These are phyloP conservation scores for Trametes polyzona DNA, from an alignment of 1,284 basidiomycete genomes.

Conservation along the genomic window DNA sequence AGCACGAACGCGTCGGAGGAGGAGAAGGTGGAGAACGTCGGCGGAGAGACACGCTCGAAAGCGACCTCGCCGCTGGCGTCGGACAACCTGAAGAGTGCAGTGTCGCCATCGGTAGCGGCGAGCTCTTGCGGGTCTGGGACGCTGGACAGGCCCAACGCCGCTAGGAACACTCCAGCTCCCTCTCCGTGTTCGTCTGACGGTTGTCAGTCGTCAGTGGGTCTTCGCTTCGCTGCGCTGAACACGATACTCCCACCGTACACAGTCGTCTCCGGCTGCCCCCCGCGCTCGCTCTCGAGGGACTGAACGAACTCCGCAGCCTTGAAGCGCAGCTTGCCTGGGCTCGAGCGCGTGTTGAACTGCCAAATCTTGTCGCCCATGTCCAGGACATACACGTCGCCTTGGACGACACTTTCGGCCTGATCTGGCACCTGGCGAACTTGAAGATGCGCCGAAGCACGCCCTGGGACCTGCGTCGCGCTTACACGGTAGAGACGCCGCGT, in stretches of 20 bases:
- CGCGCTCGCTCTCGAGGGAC: constrained; percentile 46
- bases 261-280: constrained; percentile 46
- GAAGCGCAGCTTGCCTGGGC: constrained; percentile 58
- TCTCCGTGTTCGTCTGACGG: constrained; percentile 52
- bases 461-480: constrained; percentile 27
- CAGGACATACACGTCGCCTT: constrained; percentile 61
- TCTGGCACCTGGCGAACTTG: constrained; percentile 53
- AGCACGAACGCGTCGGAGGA: constrained; percentile 54
- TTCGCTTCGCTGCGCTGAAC: background rate
- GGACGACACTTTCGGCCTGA: constrained; percentile 48
- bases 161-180: constrained; percentile 51
- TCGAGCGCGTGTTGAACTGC: constrained; percentile 58
- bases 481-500: constrained; percentile 53
- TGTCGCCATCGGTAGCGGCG: constrained; percentile 21
- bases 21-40: constrained; percentile 41
- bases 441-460: constrained; percentile 35
- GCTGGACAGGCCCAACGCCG: constrained; percentile 42
- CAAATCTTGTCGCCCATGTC: constrained; percentile 56
- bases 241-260: constrained; percentile 51
- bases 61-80: constrained; percentile 45
- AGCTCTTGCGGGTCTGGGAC: constrained; percentile 18
- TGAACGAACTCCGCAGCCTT: constrained; percentile 63
- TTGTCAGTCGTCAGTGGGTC: background rate
- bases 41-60: constrained; percentile 42
- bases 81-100: constrained; percentile 51